Percentiles rank a stretch among this genome's conserved stretches.
Evolutionary conservation across 129 eudicot genomes (phyloP).

Genomic region (Escallonia herrerae): DNA sequence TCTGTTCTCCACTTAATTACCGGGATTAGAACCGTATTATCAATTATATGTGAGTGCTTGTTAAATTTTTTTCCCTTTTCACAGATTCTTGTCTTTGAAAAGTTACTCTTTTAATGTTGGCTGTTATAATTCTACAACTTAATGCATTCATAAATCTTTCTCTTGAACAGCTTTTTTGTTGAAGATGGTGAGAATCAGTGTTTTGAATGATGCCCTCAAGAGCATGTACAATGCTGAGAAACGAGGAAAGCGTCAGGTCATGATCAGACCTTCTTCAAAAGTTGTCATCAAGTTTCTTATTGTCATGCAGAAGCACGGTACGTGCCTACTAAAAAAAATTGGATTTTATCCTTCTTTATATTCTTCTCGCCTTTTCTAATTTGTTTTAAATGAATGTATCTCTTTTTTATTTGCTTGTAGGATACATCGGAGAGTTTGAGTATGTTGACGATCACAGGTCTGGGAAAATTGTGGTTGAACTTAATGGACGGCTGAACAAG

Average conservation of each 20-base stretch:
- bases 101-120: too few species aligned
- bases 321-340: not conserved
- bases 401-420: conserved; percentile 16
- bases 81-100: too few species aligned
- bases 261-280: conserved; percentile 68
- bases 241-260: conserved; percentile 69
- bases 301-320: conserved; percentile 73
- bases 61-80: too few species aligned
- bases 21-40: too few species aligned
- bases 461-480: conserved; percentile 64
- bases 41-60: too few species aligned
- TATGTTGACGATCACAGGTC: conserved; percentile 69
- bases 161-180: conserved; percentile 17
- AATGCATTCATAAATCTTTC: too few species aligned
- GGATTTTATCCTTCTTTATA: not conserved
- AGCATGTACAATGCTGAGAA: conserved; percentile 77
- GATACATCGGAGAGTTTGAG: conserved; percentile 70
- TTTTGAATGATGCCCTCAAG: conserved; percentile 62
- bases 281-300: conserved; percentile 60
- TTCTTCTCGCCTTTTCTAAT: not conserved
- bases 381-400: not conserved
- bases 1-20: too few species aligned
- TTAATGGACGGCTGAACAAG: conserved; percentile 65
- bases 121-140: too few species aligned
- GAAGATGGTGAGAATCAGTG: conserved; percentile 55